phyloP scores from a whole-genome alignment of 495 filamentous ascomycete species.

The Daldinia concentrica region DNA sequence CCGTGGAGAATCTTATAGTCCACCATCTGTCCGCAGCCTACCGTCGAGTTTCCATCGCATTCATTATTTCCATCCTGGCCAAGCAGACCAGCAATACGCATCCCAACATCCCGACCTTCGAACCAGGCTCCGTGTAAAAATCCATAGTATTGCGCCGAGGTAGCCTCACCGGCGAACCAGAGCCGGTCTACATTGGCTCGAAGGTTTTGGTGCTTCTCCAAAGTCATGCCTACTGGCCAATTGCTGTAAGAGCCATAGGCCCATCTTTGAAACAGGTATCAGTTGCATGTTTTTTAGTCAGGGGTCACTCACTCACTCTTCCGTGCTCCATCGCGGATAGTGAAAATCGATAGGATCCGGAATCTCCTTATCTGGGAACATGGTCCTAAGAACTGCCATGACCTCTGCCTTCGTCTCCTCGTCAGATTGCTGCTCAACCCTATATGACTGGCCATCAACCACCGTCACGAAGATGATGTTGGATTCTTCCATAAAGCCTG shows the following conservation, averaged over 20 bases:
- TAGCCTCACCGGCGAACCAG: conserved; percentile 79
- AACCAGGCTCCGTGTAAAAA: conserved; percentile 72
- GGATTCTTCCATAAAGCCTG: conserved; percentile 68
- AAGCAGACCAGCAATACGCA: conserved; percentile 60
- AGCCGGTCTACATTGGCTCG: conserved; percentile 71
- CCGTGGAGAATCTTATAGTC: conserved; percentile 44
- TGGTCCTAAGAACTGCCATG: conserved; percentile 68
- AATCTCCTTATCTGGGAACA: conserved; percentile 69
- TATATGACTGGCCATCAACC: conserved; percentile 66
- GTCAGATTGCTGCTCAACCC: conserved; percentile 70
- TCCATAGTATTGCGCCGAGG: conserved; percentile 73
- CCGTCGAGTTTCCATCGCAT: conserved; percentile 43
- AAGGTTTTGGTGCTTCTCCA: conserved; percentile 77
- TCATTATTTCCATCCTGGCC: conserved; percentile 26
- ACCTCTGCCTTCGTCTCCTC: conserved; percentile 67
- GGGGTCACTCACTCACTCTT: conserved; percentile 48
- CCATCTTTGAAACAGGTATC: conserved; percentile 53
- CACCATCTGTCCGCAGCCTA: conserved; percentile 38
- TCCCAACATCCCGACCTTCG: conserved; percentile 65
- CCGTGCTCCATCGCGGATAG: conserved; percentile 74
- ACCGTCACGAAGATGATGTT: conserved; percentile 79
- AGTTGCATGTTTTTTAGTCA: background rate
- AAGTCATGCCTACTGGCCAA: conserved; percentile 72
- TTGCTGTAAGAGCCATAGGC: conserved; percentile 77
- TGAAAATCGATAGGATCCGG: conserved; percentile 74